Base-by-base conservation (phyloP, 352 stramenopile species). In the Globisporangium barbulae region DNA sequence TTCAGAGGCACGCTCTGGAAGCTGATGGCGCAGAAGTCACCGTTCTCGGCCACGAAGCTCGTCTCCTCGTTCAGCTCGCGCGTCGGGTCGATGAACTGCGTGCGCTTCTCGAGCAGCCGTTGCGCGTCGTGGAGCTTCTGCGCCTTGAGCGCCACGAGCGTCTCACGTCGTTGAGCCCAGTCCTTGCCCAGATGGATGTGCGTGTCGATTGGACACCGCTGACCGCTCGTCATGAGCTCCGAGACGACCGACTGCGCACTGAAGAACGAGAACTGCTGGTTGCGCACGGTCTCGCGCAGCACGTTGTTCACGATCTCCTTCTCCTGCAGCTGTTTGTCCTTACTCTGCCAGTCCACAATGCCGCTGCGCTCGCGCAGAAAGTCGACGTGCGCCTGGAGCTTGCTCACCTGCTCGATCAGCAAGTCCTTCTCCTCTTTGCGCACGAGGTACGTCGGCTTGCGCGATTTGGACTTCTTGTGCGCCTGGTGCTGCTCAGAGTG, bases 391-490 rank as follows among this genome's bases (percentile, higher is more conserved):
- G 69, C 63, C 44, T 81, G 53, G 1, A 84, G 65, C 50, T 72
- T 72, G 15, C 67, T 55, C 33, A 84, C 74, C 63, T 84, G 61
- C n/a, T 64, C 56, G 15, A 65, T 62, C 47, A 84, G 50, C 53
- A 75, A 47, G 28, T 72, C 69, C 44, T 77, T 77, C 74, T 84
- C 76, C 57, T 81, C 75, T 63, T 83, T 83, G 22, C 75, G 68
- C 17, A 81, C 69, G 37, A 83, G 66, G 44, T 83, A 83, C 49
- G 75, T 83, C 8, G 75, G 75, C 30, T 83, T 83, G 17, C 75
- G 73, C 33, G 62, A 56, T 25, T 69, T 76, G 44, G 60, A 35
- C 37, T 71, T 71, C 53, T 79, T 82, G 30, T 53, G 58, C 48
- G 60, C 5, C 25, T 28, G 25, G 58, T 62, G 12, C 55, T 69